These are phyloP conservation scores for Daldinia decipiens DNA, from an alignment of 495 filamentous ascomycete genomes.

Conservation along the genomic window DNA sequence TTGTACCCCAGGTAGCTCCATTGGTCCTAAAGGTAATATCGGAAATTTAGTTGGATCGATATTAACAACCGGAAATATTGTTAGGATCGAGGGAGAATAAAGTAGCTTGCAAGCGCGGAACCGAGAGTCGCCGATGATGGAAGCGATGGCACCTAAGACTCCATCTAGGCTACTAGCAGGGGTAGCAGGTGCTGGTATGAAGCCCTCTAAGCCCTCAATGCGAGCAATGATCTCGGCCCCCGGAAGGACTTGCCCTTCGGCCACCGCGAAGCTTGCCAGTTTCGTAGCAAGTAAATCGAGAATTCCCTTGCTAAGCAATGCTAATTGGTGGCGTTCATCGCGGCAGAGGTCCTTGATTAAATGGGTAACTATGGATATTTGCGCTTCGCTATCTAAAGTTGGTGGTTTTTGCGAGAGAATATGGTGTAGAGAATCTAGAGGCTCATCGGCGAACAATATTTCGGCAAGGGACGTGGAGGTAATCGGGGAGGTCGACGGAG, in stretches of 20 bases:
- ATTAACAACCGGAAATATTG: slow-evolving; percentile 68
- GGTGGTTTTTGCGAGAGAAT: slow-evolving; percentile 72
- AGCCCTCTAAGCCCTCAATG: slow-evolving; percentile 55
- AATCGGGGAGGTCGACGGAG: slow-evolving; percentile 46
- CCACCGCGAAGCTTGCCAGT: slow-evolving; percentile 76
- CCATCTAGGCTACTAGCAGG: slow-evolving; percentile 68
- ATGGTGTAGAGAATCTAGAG: slow-evolving; percentile 66
- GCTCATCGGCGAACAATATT: slow-evolving; percentile 67
- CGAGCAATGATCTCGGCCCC: slow-evolving; percentile 59
- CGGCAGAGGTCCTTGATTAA: slow-evolving; percentile 73
- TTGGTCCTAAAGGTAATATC: slow-evolving; percentile 14
- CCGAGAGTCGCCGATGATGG: slow-evolving; percentile 82
- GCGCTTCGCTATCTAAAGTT: slow-evolving; percentile 62
- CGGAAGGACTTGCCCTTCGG: slow-evolving; percentile 72
- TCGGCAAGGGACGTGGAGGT: slow-evolving; percentile 62
- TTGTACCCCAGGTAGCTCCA: slow-evolving; percentile 37
- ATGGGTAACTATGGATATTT: slow-evolving; percentile 72
- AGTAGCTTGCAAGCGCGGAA: slow-evolving; percentile 80
- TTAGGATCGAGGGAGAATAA: slow-evolving; percentile 77
- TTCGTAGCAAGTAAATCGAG: slow-evolving; percentile 82
- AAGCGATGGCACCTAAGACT: slow-evolving; percentile 81
- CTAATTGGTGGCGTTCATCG: slow-evolving; percentile 73
- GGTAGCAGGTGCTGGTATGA: slow-evolving; percentile 67
- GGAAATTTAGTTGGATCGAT: slow-evolving; percentile 38
- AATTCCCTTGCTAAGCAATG: slow-evolving; percentile 74